Evolutionary conservation across 148 eudicot species (phyloP), one percentile per base, ranked within the genome.

Genomic region (Vaccinium vitisidaea): DNA sequence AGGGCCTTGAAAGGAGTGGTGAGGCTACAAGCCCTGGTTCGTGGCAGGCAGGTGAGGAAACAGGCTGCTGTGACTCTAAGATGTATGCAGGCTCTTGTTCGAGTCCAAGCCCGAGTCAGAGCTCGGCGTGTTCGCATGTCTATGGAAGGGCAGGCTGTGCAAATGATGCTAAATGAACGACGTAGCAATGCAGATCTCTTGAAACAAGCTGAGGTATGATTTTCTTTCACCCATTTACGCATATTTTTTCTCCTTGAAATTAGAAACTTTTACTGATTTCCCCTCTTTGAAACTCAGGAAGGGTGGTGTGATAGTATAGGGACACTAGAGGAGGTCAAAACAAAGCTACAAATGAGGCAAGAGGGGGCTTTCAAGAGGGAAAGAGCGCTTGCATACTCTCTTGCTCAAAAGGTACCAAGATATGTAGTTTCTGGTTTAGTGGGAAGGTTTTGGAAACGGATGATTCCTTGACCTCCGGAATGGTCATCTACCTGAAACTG

Each of bases 81-180:
- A 89, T 97, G 99, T 79, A 97, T 97, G 99, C 99, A 97, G 86
- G 99, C 99, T 27, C 93, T 97, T 82, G 99, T 97, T 85, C 89
- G 99, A 23, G 98, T 95, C n/a, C 99, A 97, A 87, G 99, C 99
- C 21, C 87, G 99, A 43, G 94, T 97, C 63, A 88, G 99, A 81
- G 98, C 99, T 83, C 98, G 95, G 12, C 98, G 94, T 27, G 98
- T 97, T 2, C 89, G 99, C 50, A 90, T 95, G 98, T 97, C 99
- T 3, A 86, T 93, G 8, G 99, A 97, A 84, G 99, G 99, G 3
- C 98, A 94, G 77, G 99, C 95, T 43, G 98, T 97, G 19, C 99
- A 95, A 82, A 86, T 89, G 16, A 75, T 97, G 88, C 88, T 97
- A 2, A 86, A 94, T 49, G 98, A 95, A 81, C 88, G 84, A 1